phyloP scores from a whole-genome alignment of 2,329 filamentous ascomycete species.

The Cyphellophora attinorum region DNA sequence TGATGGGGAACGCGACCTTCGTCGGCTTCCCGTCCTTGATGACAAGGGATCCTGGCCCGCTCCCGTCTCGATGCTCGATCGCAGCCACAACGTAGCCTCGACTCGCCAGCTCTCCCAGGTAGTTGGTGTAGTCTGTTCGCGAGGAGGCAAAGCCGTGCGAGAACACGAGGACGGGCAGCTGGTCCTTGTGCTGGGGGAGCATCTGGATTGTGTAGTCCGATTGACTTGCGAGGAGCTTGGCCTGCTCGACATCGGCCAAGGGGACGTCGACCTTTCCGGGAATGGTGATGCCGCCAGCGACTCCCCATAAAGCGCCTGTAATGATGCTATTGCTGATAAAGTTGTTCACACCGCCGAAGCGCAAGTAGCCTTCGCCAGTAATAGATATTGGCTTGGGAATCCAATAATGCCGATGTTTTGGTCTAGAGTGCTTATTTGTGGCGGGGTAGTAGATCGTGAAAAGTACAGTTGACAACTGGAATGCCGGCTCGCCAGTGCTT shows the following conservation, averaged over 20 bases:
- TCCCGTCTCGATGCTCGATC: conserved; percentile 18
- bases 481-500: conserved; percentile 11
- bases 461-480: conserved; percentile 18
- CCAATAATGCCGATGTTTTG: conserved; percentile 17
- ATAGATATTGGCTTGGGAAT: conserved; percentile 15
- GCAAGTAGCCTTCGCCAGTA: conserved; percentile 15
- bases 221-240: conserved; percentile 5
- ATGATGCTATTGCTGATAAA: conserved; percentile 15
- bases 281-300: conserved; percentile 16
- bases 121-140: conserved; percentile 18
- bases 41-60: conserved; percentile 16
- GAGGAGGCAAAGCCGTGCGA: conserved; percentile 18
- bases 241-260: conserved; percentile 5
- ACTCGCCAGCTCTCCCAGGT: conserved; percentile 15
- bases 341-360: conserved; percentile 18
- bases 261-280: conserved; percentile 19
- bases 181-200: conserved; percentile 8
- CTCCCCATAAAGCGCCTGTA: conserved; percentile 13
- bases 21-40: conserved; percentile 6
- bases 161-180: conserved; percentile 17
- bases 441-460: conserved; percentile 19
- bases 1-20: conserved; percentile 1
- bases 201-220: not conserved
- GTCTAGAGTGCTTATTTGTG: conserved; percentile 6
- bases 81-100: conserved; percentile 17